Evolutionary conservation across 805 yeast genomes (phyloP).

Genomic region (Helenozyma rhizophorensis): DNA sequence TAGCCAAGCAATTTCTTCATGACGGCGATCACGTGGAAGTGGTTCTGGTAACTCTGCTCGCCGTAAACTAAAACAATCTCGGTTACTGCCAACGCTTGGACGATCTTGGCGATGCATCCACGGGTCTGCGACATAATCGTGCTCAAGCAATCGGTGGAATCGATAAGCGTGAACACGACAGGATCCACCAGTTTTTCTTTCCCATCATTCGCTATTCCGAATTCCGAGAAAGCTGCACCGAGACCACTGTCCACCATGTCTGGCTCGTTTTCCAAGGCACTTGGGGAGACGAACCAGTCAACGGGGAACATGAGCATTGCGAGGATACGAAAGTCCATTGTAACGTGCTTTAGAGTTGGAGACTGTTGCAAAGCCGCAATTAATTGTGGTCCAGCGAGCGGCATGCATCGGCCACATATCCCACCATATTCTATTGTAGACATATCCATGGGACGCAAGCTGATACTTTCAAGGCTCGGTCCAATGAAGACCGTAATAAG

Average conservation of each 20-base stretch:
- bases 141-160: slow-evolving; percentile 16
- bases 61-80: slow-evolving; percentile 23
- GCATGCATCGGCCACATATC: too few species aligned
- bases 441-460: slow-evolving; percentile 6
- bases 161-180: slow-evolving; percentile 16
- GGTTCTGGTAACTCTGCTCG: slow-evolving; percentile 23
- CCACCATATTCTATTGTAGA: too few species aligned
- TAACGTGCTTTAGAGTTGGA: slow-evolving; percentile 6
- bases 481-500: slow-evolving; percentile 4
- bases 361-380: slow-evolving; percentile 3
- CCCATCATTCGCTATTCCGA: too few species aligned
- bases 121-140: slow-evolving; percentile 8
- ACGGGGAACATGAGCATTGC: not conserved
- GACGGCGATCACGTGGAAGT: slow-evolving; percentile 18
- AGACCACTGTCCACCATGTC: too few species aligned
- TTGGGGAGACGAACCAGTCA: not conserved
- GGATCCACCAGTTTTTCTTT: not conserved
- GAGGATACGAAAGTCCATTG: slow-evolving; percentile 12
- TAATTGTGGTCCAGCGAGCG: slow-evolving; percentile 1
- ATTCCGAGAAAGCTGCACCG: too few species aligned
- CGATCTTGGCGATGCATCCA: slow-evolving; percentile 9
- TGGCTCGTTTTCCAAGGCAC: not conserved
- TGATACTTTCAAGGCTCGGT: not conserved
- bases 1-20: slow-evolving; percentile 16
- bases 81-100: slow-evolving; percentile 10